Conservation (phyloP, 257 asterid species). For the Plantago major region DNA sequence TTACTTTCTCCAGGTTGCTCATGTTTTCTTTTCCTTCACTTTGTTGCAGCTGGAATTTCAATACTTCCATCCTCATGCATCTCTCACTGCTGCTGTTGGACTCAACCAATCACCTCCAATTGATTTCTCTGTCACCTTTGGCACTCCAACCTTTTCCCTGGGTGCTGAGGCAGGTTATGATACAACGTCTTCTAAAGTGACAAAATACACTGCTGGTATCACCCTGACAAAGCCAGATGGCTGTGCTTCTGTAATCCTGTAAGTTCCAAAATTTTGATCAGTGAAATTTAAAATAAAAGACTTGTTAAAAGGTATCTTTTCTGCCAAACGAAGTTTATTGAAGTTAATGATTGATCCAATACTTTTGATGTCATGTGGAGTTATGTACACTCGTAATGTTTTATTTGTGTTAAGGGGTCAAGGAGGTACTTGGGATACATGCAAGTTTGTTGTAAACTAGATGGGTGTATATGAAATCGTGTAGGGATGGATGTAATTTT, state of each 20-base stretch:
- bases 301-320: too few species aligned
- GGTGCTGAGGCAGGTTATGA: constrained; percentile 89
- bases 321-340: too few species aligned
- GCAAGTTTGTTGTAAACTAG: too few species aligned
- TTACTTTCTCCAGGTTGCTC: background rate
- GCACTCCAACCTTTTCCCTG: constrained; percentile 70
- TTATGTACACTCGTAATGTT: background rate
- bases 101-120: constrained; percentile 53
- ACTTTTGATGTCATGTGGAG: too few species aligned
- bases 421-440: too few species aligned
- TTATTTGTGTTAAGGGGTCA: background rate
- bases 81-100: constrained; percentile 60
- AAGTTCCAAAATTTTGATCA: constrained; percentile 25
- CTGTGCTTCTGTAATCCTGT: constrained; percentile 69
- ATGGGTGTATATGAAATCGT: too few species aligned
- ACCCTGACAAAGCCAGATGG: constrained; percentile 72
- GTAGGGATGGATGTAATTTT: too few species aligned
- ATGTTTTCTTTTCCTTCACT: constrained; percentile 4
- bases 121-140: constrained; percentile 57
- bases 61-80: constrained; percentile 71
- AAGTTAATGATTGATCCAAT: too few species aligned
- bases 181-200: constrained; percentile 47
- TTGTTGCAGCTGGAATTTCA: constrained; percentile 54
- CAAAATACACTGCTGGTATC: constrained; percentile 72
- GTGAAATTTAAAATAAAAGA: too few species aligned